Evolutionary conservation across 805 yeast genomes (phyloP), one percentile per base, ranked within the genome.

Genomic region (Lipomyces orientalis): DNA sequence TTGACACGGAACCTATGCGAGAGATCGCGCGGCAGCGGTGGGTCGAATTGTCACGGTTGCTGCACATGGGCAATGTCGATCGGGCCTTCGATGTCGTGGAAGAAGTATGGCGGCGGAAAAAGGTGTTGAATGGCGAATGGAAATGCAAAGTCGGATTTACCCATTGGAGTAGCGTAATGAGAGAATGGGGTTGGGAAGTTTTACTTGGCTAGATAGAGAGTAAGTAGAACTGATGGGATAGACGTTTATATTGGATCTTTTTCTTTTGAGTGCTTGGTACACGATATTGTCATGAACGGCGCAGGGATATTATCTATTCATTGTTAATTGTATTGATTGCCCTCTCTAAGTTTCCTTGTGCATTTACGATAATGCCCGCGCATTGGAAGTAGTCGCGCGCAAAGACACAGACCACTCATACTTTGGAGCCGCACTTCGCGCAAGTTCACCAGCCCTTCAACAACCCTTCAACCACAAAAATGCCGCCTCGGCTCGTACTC

Each of bases 181-280:
- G 85, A 72, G 91, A 88, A 70, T 88, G 92, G 91, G 87, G 87
- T 0, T 87, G 91, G 90, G 91, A 88, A 74, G 88, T 88, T 9
- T 75, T 88, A 46, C 79, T 88, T 61, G 91, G 87, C 1, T 85
- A 64, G 37, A 25, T 33, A 34, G 33, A 52, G 12, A 10, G 12
- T 22, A 52, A 29, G 29, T 3, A 25, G 29, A 25, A 25, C 29
- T 25, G 29, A 1, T 25, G 29, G 3, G 29, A 25, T 25, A 16
- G 16, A 37, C 1, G 10, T 37, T 37, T 37, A n/a, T n/a, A n/a
- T n/a, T n/a, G n/a, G n/a, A n/a, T n/a, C n/a, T n/a, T n/a, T n/a
- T 10, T 16, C 54, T 22, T n/a, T 16, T n/a, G 12, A 16, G 54
- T n/a, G 54, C 7, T 16, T 16, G 54, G 25, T 49, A 49, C 12